Evolutionary conservation across 495 filamentous ascomycete species (phyloP).

Genomic region (Amorphotheca resinae): DNA sequence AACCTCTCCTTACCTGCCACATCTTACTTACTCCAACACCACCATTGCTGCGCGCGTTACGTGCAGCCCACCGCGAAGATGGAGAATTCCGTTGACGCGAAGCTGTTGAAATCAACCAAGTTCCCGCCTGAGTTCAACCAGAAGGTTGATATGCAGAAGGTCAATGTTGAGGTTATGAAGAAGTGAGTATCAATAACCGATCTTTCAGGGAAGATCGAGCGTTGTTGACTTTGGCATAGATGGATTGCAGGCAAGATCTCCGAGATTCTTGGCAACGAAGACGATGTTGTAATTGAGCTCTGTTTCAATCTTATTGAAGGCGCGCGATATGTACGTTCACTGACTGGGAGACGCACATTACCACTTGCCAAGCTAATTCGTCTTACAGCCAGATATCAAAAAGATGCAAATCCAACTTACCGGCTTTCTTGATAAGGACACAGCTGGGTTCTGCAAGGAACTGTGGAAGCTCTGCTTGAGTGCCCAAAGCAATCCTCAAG

Average conservation of each 20-base stretch:
- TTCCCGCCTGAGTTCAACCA: constrained; percentile 87
- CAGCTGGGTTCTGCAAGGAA: constrained; percentile 81
- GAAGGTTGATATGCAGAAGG: constrained; percentile 95
- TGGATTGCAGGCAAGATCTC: constrained; percentile 87
- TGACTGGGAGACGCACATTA: no score
- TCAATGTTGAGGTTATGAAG: constrained; percentile 95
- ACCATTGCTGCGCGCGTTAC: not conserved
- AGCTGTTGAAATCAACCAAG: constrained; percentile 79
- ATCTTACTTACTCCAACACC: not conserved
- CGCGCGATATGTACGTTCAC: constrained; percentile 55
- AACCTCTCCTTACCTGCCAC: no score
- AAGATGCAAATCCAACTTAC: constrained; percentile 85
- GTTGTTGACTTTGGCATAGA: constrained; percentile 30
- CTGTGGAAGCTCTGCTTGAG: constrained; percentile 86
- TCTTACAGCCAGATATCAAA: constrained; percentile 79
- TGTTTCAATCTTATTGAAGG: constrained; percentile 83
- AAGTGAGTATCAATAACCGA: constrained; percentile 43
- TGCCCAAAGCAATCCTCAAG: constrained; percentile 75
- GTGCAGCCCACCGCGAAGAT: constrained; percentile 27
- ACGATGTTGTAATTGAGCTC: constrained; percentile 89
- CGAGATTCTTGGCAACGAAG: constrained; percentile 76
- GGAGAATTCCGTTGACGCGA: constrained; percentile 70
- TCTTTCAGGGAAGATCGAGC: not conserved
- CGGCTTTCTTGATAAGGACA: constrained; percentile 91
- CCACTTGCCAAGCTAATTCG: constrained; percentile 3